Base-by-base conservation (phyloP, 2,329 filamentous ascomycete genomes). In the Aspergillus sp. region DNA sequence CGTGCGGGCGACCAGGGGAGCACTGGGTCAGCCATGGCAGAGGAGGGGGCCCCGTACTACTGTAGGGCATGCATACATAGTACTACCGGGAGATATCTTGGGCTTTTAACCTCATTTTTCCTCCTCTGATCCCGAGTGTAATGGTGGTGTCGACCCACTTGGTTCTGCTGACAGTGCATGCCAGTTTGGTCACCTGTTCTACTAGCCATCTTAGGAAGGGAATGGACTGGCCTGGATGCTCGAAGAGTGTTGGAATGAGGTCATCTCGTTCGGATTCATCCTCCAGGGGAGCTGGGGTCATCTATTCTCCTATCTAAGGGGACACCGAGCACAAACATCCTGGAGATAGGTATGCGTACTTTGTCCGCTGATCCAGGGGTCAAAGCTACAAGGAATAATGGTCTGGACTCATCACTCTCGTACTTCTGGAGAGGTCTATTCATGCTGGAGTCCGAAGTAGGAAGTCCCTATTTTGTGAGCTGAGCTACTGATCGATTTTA, bases 131-230 rank as follows among this genome's bases (percentile, higher is more conserved):
- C 53, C 28, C 21, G 53, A 55, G 10, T 25, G 39, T 55, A 52
- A 55, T 48, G 54, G 47, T 43, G 55, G 55, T 55, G 50, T 52
- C 41, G 50, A 60, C 60, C 63, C 65, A 65, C 65, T 62, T 59
- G 38, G 59, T 39, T 43, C 38, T 58, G 65, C 64, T 67, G 65
- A 67, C 65, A 64, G n/a, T 66, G 65, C 65, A 67, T 66, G 58
- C 25, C 39, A 51, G 12, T 63, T 65, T 59, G 60, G 65, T 67
- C 65, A 67, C 62, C 64, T 67, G 65, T 55, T 62, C 57, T 32
- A 49, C 65, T 67, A 67, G 47, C 60, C 63, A 21, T 13, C 58
- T 59, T 62, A 54, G 39, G 62, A 55, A 23, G 12, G 13, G 17
- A 13, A 60, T 59, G 23, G 50, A 57, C 53, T 32, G 59, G 62